phyloP scores from a whole-genome alignment of 1,284 basidiomycete genomes.

The Austropuccinia psidii region DNA sequence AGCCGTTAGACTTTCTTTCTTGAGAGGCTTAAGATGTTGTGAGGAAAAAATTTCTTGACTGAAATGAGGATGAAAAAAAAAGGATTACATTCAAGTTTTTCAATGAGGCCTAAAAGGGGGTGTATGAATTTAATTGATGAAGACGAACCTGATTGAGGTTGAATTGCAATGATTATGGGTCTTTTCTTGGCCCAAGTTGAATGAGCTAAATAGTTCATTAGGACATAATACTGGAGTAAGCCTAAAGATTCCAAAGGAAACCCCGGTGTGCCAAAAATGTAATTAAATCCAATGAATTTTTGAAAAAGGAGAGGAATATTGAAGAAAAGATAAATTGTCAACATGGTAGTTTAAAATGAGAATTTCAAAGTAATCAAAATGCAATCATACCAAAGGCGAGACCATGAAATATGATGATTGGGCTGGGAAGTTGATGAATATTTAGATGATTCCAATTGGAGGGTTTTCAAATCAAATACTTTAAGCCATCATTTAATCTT shows the following conservation, averaged over 20 bases:
- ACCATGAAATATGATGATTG: conserved; percentile 35
- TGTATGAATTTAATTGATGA: conserved; percentile 1
- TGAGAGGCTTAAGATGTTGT: conserved; percentile 42
- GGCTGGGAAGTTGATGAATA: conserved; percentile 35
- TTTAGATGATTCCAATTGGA: conserved; percentile 23
- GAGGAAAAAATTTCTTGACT: conserved; percentile 43
- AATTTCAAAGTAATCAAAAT: too few species aligned
- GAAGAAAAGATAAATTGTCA: too few species aligned
- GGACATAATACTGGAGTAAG: conserved; percentile 12
- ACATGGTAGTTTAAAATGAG: background rate
- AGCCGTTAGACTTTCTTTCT: conserved; percentile 41
- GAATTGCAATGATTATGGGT: conserved; percentile 44
- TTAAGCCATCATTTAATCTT: conserved; percentile 34
- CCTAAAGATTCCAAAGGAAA: background rate
- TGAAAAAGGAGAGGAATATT: background rate
- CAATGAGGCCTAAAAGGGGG: background rate
- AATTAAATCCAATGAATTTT: background rate
- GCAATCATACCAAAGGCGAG: conserved; percentile 27
- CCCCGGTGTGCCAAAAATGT: background rate
- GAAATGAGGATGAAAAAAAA: background rate
- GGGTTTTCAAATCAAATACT: conserved; percentile 43
- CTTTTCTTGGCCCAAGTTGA: conserved; percentile 37
- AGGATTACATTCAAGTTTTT: background rate
- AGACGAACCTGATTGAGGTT: conserved; percentile 46
- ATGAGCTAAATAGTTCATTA: conserved; percentile 12